Evolutionary conservation across 225 moss, liverwort and hornwort genomes (phyloP).

Genomic region (Polytrichum commune): DNA sequence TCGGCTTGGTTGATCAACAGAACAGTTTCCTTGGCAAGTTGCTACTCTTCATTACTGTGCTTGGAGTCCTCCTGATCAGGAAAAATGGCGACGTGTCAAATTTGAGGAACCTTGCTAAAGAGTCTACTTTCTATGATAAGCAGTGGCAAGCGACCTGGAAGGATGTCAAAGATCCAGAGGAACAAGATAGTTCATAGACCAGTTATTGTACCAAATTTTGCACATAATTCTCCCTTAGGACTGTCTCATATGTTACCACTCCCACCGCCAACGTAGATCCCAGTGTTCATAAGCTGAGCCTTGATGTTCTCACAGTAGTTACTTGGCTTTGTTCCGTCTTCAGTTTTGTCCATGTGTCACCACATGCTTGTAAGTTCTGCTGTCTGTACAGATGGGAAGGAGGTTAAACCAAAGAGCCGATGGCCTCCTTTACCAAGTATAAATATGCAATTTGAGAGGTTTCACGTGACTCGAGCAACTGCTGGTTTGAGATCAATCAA

Average conservation of each 20-base stretch:
- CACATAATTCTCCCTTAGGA: slow-evolving; percentile 29
- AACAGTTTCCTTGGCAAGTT: slow-evolving; percentile 84
- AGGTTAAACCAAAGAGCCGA: no score
- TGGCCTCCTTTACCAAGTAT: no score
- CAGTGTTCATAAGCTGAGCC: no score
- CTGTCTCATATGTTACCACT: neutral
- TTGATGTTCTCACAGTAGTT: no score
- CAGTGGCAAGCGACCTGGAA: slow-evolving; percentile 97
- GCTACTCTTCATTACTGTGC: slow-evolving; percentile 58
- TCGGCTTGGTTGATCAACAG: slow-evolving; percentile 92
- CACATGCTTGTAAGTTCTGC: no score
- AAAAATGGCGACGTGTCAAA: slow-evolving; percentile 68
- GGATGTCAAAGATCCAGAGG: slow-evolving; percentile 27
- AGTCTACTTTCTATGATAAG: slow-evolving; percentile 97
- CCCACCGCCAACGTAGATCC: no score
- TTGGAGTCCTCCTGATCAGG: slow-evolving; percentile 71
- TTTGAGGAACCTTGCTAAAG: slow-evolving; percentile 63
- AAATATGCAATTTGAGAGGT: no score
- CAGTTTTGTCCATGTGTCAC: no score
- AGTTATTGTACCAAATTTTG: slow-evolving; percentile 21
- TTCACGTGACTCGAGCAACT: no score
- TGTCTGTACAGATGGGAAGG: no score
- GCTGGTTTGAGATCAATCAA: no score
- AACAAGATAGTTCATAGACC: slow-evolving; percentile 5
- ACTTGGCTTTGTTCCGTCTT: no score